These are phyloP conservation scores for Pseudogymnoascus sp. DNA, from an alignment of 2,329 filamentous ascomycete species.

Conservation along the genomic window DNA sequence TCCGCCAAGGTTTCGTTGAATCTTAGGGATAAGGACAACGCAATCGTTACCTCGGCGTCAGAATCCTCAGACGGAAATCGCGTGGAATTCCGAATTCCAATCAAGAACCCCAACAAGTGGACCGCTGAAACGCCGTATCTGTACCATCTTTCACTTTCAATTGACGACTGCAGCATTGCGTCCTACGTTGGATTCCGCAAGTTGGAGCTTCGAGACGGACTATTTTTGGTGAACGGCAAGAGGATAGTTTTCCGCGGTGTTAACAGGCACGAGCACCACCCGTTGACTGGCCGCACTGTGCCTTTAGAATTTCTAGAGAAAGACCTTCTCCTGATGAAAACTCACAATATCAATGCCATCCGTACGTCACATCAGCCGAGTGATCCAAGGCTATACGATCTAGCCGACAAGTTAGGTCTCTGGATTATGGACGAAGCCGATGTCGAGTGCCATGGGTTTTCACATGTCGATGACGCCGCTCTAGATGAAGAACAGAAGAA, in stretches of 20 bases:
- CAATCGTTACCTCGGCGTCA: slow-evolving; percentile 21
- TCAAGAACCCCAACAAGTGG: slow-evolving; percentile 54
- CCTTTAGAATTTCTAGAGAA: slow-evolving; percentile 41
- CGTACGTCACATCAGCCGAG: slow-evolving; percentile 60
- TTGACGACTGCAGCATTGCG: slow-evolving; percentile 24
- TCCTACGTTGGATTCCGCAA: slow-evolving; percentile 47
- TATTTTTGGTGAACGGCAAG: slow-evolving; percentile 45
- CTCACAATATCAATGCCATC: slow-evolving; percentile 60
- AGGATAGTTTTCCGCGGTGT: slow-evolving; percentile 45
- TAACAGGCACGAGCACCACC: slow-evolving; percentile 50
- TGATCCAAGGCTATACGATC: slow-evolving; percentile 48
- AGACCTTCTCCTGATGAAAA: slow-evolving; percentile 48
- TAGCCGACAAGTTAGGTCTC: slow-evolving; percentile 54
- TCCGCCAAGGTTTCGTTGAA: slow-evolving; percentile 31
- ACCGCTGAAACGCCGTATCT: slow-evolving; percentile 59
- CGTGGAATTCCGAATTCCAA: slow-evolving; percentile 23
- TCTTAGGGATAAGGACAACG: slow-evolving; percentile 36
- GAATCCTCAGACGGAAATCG: slow-evolving; percentile 8
- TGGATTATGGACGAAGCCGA: slow-evolving; percentile 47
- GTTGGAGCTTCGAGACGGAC: slow-evolving; percentile 42
- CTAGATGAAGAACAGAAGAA: slow-evolving; percentile 8
- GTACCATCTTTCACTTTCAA: slow-evolving; percentile 42
- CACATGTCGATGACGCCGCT: slow-evolving; percentile 7
- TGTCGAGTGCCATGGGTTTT: slow-evolving; percentile 41
- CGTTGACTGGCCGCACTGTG: slow-evolving; percentile 41